Base-by-base conservation (phyloP, 2,329 filamentous ascomycete species). In the Scortechinia acanthostroma region DNA sequence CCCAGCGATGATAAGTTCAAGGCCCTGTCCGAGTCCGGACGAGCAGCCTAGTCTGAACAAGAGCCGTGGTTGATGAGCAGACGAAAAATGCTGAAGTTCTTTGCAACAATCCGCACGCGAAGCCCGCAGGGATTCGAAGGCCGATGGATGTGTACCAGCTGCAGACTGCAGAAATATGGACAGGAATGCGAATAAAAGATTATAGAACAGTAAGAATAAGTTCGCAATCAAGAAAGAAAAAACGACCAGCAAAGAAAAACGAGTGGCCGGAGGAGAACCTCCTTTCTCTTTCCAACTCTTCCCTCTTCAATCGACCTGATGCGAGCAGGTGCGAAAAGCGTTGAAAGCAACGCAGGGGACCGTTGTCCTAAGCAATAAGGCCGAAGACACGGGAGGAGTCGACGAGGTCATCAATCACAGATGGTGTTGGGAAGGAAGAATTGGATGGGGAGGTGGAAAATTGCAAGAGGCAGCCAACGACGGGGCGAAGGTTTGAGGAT, bases 301-400 rank as follows among this genome's bases (percentile, higher is more conserved):
- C 10, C 25, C 25, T 30, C n/a, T n/a, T 30, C 25, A n/a, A 30
- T 30, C 25, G 25, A n/a, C 35, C 35, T 15, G 35, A 40, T 15
- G 20, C 13, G 17, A 19, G 17, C 10, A 19, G 35, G 35, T 40
- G 54, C 52, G 50, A n/a, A 49, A 51, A 49, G 51, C 49, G 58
- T 51, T 52, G 51, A 52, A 45, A 52, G 52, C 51, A 55, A 57
- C 52, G 52, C 52, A 51, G 48, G 49, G 45, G 52, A 56, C 46
- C 56, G 49, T 51, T 53, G 54, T 49, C 50, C 43, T 45, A 43
- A 40, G 21, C 22, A 16, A 13, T 17, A 19, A 40, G 6, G 35
- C 20, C 35, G 10, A 40, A 10, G 35, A 19, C 20, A 19, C 10
- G n/a, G 25, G n/a, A n/a, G n/a, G 10, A 30, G n/a, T 30, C 25